Evolutionary conservation across 345 rosid species (phyloP), one percentile per base, ranked within the genome.

Genomic region (Populus simonii): DNA sequence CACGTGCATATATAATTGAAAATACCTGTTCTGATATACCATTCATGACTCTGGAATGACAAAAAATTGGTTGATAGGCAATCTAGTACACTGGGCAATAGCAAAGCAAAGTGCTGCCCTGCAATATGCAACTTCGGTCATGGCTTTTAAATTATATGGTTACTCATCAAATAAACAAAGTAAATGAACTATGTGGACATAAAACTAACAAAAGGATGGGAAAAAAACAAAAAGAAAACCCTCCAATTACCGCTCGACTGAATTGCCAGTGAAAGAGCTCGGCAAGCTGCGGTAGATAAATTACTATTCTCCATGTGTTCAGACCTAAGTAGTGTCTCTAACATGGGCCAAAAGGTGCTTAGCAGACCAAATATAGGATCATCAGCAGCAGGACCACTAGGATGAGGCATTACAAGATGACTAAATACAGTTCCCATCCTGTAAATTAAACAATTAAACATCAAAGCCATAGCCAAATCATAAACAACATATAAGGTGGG

Each of bases 391-490:
- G 85, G 81, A 74, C 87, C 89, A 76, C 83, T 78, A 41, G 88
- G 83, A 76, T 79, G 72, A 76, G 90, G 78, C 49, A 87, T 81
- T 7, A 89, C 86, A 72, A 92, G 95, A 87, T 92, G 93, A 85
- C 90, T 81, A 80, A 93, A 87, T 80, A 93, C 97, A 83, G 93
- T 89, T 82, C 99, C 99, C 82, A 92, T 89, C 89, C 98, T 95
- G 89, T 67, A 75, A 78, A 76, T 74, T 63, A 55, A 72, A 67
- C 61, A 76, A 57, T 39, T 25, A 38, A 31, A 36, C 41, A 80
- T 57, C 57, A 29, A 33, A 66, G 41, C 39, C 68, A 33, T 18
- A 65, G 75, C 18, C 22, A 20, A 29, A 68, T 11, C 38, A 61
- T 3, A 15, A 53, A 41, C 33, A 4, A 47, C 18, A 38, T 73